Evolutionary conservation across 2,329 filamentous ascomycete genomes (phyloP).

Genomic region (Colletotrichum chlorophyti): DNA sequence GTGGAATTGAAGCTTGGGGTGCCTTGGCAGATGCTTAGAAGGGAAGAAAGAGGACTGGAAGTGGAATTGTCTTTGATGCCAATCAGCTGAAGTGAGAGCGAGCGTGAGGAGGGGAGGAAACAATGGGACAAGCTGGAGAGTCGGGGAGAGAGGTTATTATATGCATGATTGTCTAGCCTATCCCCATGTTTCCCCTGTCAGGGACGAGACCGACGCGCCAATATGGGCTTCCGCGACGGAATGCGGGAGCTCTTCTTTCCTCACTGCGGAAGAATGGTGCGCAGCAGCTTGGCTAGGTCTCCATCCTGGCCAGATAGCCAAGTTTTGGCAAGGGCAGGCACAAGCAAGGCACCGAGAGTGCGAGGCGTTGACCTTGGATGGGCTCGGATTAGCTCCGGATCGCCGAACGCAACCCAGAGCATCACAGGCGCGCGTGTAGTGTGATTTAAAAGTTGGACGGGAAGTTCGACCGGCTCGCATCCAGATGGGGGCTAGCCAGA

Average conservation of each 20-base stretch:
- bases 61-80: constrained; percentile 16
- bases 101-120: constrained; percentile 10
- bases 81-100: constrained; percentile 8
- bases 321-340: too few species aligned
- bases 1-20: background rate
- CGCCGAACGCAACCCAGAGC: constrained; percentile 12
- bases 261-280: too few species aligned
- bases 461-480: constrained; percentile 13
- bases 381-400: constrained; percentile 26
- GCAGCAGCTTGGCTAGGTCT: background rate
- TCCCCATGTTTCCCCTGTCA: too few species aligned
- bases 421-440: background rate
- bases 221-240: too few species aligned
- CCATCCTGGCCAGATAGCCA: too few species aligned
- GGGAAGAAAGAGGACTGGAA: constrained; percentile 3
- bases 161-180: background rate
- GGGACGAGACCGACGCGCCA: too few species aligned
- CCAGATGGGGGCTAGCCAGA: background rate
- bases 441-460: constrained; percentile 8
- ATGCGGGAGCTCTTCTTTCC: too few species aligned
- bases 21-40: constrained; percentile 8
- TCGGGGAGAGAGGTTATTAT: constrained; percentile 10
- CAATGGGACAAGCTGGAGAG: background rate
- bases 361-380: constrained; percentile 2
- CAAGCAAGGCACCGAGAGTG: too few species aligned